Evolutionary conservation across 108 stramenopile genomes (phyloP), one percentile per base, ranked within the genome.

Genomic region (Mayamaea pseudoterrestris): DNA sequence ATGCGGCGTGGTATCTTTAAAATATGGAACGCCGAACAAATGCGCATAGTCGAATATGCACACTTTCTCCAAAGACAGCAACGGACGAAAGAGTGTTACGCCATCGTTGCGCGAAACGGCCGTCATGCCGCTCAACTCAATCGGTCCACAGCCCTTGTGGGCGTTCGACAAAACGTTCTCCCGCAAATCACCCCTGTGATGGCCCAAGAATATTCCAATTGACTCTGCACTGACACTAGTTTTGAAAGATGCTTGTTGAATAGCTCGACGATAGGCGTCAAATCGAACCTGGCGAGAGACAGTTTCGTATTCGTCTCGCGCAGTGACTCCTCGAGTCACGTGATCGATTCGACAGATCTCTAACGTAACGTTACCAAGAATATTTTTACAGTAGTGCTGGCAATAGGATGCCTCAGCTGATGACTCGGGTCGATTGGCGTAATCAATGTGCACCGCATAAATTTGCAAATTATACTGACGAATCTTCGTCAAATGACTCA

Each of bases 91-190:
- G 7, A 98, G 67, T 8, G 47, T 56, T 5, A 98, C 94, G 14
- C 92, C 91, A 60, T 94, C 73, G 44, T 92, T 85, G 13, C 51
- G 48, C 9, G 78, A 84, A n/a, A 76, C 71, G 12, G 83, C 60
- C 25, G 81, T 83, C 92, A 91, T 90, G 29, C 94, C 94, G 9
- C 78, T 75, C 29, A 94, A 55, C 40, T 89, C 83, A 13, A 96
- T 47, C 1, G 89, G 83, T 11, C 89, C 85, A 60, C 70, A 76
- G 0, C 93, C 93, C 51, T 92, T 94, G 63, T 95, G 78, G 1
- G 88, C 76, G 58, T 98, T 98, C 1, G 90, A 90, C 5, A 98
- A 61, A 6, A 95, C 93, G 65, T 98, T 98, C 55, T 98, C 97
- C 44, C 89, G 60, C 20, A 98, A 79, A 67, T 98, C 97, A 5